Evolutionary conservation across 2,329 filamentous ascomycete species (phyloP).

Genomic region (Phaeosphaeria sp.): DNA sequence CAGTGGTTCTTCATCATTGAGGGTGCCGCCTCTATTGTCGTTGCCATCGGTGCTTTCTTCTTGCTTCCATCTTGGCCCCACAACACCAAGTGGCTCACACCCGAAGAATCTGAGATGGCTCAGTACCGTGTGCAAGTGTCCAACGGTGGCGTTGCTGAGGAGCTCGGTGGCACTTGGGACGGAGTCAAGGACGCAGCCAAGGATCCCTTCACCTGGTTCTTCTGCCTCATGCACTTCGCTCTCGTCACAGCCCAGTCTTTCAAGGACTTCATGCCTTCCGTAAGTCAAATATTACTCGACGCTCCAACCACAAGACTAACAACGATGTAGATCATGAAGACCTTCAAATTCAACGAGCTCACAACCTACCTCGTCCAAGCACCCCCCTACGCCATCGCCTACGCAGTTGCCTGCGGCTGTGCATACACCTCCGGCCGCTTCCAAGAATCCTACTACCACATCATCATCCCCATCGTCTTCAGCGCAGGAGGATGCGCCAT

Average conservation of each 20-base stretch:
- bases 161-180: constrained; percentile 50
- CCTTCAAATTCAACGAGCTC: constrained; percentile 20
- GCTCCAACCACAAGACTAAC: not conserved
- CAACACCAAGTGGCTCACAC: constrained; percentile 18
- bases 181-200: constrained; percentile 47
- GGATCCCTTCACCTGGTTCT: constrained; percentile 52
- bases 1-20: constrained; percentile 62
- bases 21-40: constrained; percentile 59
- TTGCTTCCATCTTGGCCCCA: constrained; percentile 32
- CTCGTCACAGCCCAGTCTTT: constrained; percentile 42
- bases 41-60: constrained; percentile 44
- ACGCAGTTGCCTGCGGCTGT: constrained; percentile 28
- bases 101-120: constrained; percentile 30
- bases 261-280: constrained; percentile 44
- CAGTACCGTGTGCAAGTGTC: constrained; percentile 39
- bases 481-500: constrained; percentile 30
- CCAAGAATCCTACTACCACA: constrained; percentile 40
- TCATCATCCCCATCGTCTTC: constrained; percentile 30
- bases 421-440: constrained; percentile 37
- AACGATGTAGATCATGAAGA: constrained; percentile 23
- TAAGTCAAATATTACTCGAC: not conserved
- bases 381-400: constrained; percentile 48
- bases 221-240: constrained; percentile 50
- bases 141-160: constrained; percentile 45
- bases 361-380: constrained; percentile 53